phyloP scores from a whole-genome alignment of 305 asterid genomes.

The Ajuga reptans region DNA sequence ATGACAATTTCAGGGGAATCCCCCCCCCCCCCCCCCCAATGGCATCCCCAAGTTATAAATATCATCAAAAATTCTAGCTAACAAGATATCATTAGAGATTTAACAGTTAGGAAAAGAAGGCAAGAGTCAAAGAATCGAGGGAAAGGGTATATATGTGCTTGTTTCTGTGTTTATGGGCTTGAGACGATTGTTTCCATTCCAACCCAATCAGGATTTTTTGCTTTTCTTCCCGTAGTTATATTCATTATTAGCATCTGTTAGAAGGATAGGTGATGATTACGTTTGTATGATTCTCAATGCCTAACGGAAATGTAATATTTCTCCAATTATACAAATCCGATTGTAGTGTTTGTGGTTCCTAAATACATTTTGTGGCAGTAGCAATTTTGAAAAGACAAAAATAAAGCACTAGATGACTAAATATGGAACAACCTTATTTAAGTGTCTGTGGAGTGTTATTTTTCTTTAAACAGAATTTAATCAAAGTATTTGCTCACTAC shows the following conservation, averaged over 20 bases:
- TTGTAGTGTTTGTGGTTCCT: not conserved
- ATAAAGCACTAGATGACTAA: not conserved
- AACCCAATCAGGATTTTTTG: not conserved
- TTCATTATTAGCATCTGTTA: not conserved
- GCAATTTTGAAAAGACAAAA: not conserved
- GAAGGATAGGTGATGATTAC: not conserved
- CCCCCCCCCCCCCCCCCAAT: no score
- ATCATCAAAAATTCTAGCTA: not conserved
- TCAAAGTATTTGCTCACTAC: not conserved
- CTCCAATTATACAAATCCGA: not conserved
- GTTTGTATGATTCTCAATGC: not conserved
- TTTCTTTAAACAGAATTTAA: not conserved
- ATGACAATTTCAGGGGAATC: no score
- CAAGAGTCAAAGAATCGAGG: not conserved
- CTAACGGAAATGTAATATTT: not conserved
- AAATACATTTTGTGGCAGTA: not conserved
- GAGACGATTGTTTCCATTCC: not conserved
- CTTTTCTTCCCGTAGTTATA: not conserved
- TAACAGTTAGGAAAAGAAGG: not conserved
- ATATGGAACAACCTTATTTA: not conserved
- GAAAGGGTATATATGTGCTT: not conserved
- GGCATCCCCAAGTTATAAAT: no score
- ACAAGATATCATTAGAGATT: not conserved
- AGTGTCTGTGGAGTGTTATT: not conserved
- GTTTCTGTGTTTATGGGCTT: not conserved